These are phyloP conservation scores for Pezicula neosporulosa DNA, from an alignment of 2,329 filamentous ascomycete genomes.

Conservation along the genomic window DNA sequence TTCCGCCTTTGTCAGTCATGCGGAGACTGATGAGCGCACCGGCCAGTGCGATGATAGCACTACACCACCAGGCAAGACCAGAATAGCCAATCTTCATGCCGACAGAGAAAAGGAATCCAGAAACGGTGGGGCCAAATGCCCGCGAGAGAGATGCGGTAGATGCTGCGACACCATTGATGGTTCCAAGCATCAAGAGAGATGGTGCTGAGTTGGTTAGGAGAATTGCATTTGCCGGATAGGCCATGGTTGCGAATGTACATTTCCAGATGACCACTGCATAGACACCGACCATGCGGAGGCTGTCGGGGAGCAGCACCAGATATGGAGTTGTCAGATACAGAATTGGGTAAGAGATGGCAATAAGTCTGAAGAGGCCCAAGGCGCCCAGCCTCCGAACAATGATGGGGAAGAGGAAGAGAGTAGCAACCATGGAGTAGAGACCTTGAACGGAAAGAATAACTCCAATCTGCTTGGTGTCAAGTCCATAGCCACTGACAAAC, in stretches of 20 bases:
- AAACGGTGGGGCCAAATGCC: constrained; percentile 84
- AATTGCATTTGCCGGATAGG: constrained; percentile 87
- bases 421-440: constrained; percentile 78
- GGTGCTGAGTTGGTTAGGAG: constrained; percentile 86
- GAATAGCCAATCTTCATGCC: constrained; percentile 80
- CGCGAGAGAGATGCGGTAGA: constrained; percentile 87
- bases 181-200: constrained; percentile 79
- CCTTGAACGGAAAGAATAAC: constrained; percentile 87
- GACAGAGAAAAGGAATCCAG: constrained; percentile 77
- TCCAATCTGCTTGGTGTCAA: constrained; percentile 81
- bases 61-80: constrained; percentile 91
- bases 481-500: constrained; percentile 82
- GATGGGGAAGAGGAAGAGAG: constrained; percentile 74
- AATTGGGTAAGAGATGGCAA: constrained; percentile 79
- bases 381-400: constrained; percentile 74
- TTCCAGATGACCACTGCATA: constrained; percentile 83
- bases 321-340: constrained; percentile 89
- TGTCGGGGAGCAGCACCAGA: constrained; percentile 75
- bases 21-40: constrained; percentile 74
- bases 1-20: constrained; percentile 57
- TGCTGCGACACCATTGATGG: constrained; percentile 88
- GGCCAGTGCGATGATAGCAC: constrained; percentile 68
- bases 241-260: constrained; percentile 86
- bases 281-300: constrained; percentile 68
- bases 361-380: constrained; percentile 76